A percentile compares a stretch with the other conserved stretches of the same genome.
These are phyloP conservation scores for Nephelium lappaceum DNA, from an alignment of 345 rosid species.

Conservation along the genomic window DNA sequence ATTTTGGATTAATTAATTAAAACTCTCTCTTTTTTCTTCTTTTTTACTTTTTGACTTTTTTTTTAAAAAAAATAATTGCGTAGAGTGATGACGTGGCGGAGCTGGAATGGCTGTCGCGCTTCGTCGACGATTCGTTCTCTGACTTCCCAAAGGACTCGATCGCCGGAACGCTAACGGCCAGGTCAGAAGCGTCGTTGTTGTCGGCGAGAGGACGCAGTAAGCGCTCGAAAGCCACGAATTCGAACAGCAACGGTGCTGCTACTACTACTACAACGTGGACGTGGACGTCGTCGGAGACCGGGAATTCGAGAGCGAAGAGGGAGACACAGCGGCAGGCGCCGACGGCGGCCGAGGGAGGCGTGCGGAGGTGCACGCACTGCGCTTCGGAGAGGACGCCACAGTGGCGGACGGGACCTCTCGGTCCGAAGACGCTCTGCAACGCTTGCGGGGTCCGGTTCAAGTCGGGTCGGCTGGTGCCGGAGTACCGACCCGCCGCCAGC, in stretches of 20 bases:
- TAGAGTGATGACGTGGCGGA: slow-evolving; percentile 87
- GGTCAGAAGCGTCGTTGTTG: slow-evolving; percentile 38
- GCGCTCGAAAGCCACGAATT: slow-evolving; percentile 43
- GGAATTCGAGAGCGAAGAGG: slow-evolving; percentile 39
- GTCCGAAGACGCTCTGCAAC: slow-evolving; percentile 78
- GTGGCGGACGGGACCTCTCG: slow-evolving; percentile 83
- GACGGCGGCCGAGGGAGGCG: slow-evolving; percentile 39
- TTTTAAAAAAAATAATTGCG: too few species aligned
- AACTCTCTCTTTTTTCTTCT: background rate
- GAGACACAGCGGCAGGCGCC: slow-evolving; percentile 28
- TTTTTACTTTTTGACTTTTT: background rate
- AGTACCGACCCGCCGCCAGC: slow-evolving; percentile 81
- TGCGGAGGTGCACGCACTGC: slow-evolving; percentile 72
- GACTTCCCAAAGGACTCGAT: slow-evolving; percentile 53
- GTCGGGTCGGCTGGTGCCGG: slow-evolving; percentile 81
- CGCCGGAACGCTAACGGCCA: slow-evolving; percentile 34
- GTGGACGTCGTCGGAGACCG: slow-evolving; percentile 25
- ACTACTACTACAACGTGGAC: slow-evolving; percentile 34
- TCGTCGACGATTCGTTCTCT: slow-evolving; percentile 74
- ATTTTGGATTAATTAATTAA: background rate
- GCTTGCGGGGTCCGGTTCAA: slow-evolving; percentile 86
- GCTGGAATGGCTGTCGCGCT: slow-evolving; percentile 79
- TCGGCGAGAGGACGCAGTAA: slow-evolving; percentile 54
- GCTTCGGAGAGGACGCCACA: slow-evolving; percentile 87
- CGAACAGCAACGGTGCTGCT: slow-evolving; percentile 17